phyloP scores from a whole-genome alignment of 306 rosid genomes.

The Hippophae tibetana region DNA sequence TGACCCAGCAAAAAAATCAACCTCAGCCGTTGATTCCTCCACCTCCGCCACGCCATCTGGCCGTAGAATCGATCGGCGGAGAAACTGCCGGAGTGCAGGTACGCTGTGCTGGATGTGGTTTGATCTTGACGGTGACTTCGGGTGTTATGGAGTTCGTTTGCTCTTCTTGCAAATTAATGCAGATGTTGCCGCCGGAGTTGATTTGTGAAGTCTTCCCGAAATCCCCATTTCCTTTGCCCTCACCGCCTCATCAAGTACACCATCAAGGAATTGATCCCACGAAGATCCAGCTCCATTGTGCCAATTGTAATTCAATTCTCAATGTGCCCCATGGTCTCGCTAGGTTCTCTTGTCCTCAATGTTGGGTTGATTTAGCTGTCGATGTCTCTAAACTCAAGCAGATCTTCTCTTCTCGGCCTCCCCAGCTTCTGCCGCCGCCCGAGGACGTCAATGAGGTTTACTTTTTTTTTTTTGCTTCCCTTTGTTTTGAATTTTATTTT shows the following conservation, averaged over 20 bases:
- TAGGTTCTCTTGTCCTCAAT: conserved; percentile 79
- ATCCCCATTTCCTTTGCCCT: conserved; percentile 14
- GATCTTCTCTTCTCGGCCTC: conserved; percentile 18
- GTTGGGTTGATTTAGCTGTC: conserved; percentile 77
- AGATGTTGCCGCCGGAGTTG: conserved; percentile 97
- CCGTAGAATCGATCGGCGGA: conserved; percentile 10
- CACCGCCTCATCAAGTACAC: conserved; percentile 39
- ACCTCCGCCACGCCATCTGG: conserved; percentile 26
- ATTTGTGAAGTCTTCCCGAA: conserved; percentile 44
- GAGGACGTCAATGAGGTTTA: conserved; percentile 55
- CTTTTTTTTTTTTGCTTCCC: background rate
- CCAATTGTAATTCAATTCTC: conserved; percentile 81
- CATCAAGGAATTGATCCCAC: conserved; percentile 56
- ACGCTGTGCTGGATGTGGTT: conserved; percentile 88
- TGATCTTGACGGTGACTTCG: conserved; percentile 62
- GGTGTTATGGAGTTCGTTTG: conserved; percentile 80
- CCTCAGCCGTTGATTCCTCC: conserved; percentile 41
- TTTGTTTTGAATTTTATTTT: background rate
- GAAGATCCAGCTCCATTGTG: conserved; percentile 97
- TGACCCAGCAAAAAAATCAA: conserved; percentile 27
- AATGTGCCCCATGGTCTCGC: conserved; percentile 90
- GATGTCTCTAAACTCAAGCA: conserved; percentile 52
- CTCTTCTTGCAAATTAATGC: conserved; percentile 70
- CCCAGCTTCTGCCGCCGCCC: conserved; percentile 25
- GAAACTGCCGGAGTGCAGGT: conserved; percentile 46